Evolutionary conservation across 257 asterid species (phyloP).

Genomic region (Henckelia pumila): DNA sequence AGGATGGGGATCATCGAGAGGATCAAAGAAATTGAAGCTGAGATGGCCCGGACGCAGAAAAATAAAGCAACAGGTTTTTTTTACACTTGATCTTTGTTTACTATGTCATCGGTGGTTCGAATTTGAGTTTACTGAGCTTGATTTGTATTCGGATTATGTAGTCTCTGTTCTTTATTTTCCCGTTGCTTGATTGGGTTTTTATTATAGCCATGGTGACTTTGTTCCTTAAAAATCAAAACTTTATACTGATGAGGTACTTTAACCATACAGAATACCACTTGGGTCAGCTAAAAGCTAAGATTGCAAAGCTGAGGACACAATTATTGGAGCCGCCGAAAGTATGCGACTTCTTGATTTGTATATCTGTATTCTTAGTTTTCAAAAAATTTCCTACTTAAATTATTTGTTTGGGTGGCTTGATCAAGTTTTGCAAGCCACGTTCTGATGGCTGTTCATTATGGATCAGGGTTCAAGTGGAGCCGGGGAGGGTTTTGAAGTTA

Average conservation of each 20-base stretch:
- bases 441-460: conserved; percentile 26
- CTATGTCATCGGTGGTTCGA: neutral
- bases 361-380: conserved; percentile 2
- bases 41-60: conserved; percentile 99
- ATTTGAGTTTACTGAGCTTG: neutral
- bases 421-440: conserved; percentile 8
- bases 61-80: conserved; percentile 90
- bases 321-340: conserved; percentile 98
- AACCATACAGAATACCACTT: conserved; percentile 76
- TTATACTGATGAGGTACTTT: conserved; percentile 19
- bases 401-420: neutral
- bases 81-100: neutral
- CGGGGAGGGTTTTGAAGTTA: conserved; percentile 99
- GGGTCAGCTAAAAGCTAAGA: conserved; percentile 99
- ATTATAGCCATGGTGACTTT: neutral
- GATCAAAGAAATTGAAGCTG: conserved; percentile 94
- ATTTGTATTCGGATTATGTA: neutral
- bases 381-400: neutral
- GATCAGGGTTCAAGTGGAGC: conserved; percentile 92
- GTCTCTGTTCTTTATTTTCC: no score
- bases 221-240: neutral
- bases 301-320: conserved; percentile 98
- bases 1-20: conserved; percentile 93
- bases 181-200: no score
- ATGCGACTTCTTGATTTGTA: conserved; percentile 23